Evolutionary conservation across 2,329 filamentous ascomycete genomes (phyloP).

Genomic region (Aspergillus sp.): DNA sequence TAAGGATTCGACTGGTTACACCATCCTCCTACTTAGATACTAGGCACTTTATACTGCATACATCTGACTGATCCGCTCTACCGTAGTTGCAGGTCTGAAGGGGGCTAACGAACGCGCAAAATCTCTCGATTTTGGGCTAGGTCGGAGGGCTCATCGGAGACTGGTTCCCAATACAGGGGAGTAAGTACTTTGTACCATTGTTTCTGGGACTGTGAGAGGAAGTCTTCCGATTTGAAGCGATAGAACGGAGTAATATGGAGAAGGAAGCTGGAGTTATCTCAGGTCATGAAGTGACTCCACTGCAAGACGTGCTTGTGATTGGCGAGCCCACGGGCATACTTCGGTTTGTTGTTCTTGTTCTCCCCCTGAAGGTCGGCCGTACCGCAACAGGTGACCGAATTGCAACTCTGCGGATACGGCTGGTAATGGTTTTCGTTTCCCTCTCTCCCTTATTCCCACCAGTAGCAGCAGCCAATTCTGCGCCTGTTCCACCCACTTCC

Average conservation of each 20-base stretch:
- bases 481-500: background rate
- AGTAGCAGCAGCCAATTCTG: slow-evolving; percentile 10
- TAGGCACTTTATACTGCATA: background rate
- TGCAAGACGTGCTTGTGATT: slow-evolving; percentile 11
- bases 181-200: background rate
- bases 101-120: too few species aligned
- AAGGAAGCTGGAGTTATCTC: slow-evolving; percentile 4
- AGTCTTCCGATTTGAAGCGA: slow-evolving; percentile 2
- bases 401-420: background rate
- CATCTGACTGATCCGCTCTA: background rate
- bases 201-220: background rate
- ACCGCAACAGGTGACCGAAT: slow-evolving; percentile 8
- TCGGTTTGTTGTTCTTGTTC: slow-evolving; percentile 11
- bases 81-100: background rate
- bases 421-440: background rate
- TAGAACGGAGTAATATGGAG: slow-evolving; percentile 1
- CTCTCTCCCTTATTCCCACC: slow-evolving; percentile 18
- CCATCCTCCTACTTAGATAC: background rate
- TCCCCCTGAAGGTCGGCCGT: slow-evolving; percentile 8
- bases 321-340: slow-evolving; percentile 12
- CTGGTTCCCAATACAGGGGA: background rate
- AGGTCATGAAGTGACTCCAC: slow-evolving; percentile 11
- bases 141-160: too few species aligned
- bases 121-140: too few species aligned
- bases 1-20: slow-evolving; percentile 6